Evolutionary conservation across 257 asterid genomes (phyloP), one percentile per base, ranked within the genome.

Genomic region (Cruciata laevipes): DNA sequence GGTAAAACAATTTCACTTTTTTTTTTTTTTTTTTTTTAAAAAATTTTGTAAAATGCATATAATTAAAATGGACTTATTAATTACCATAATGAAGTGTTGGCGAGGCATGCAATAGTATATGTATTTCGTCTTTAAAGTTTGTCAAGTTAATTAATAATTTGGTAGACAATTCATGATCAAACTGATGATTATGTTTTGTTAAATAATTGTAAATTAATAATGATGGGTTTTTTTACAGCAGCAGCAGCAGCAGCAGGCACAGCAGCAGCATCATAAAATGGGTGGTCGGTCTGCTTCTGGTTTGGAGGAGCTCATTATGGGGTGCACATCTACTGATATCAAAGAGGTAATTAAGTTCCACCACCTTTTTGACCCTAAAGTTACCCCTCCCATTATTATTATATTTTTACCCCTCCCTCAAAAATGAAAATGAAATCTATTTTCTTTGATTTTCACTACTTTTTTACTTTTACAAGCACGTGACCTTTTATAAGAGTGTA

Each of bases 231-330:
- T 47, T 66, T 11, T 31, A 33, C 71, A 66, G 66, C 66, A 57
- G 31, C 69, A 59, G n/a, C 56, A 80, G 31, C 91, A 78, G n/a
- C 84, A 80, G 5, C 84, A 78, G 25, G 86, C 78, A 33, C 79
- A 53, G 3, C 83, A 84, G n/a, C 90, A 89, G 0, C 95, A 87
- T 83, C 82, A 87, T 82, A 85, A 89, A 75, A 59, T 83, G 0
- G 86, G 85, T 68, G 95, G 95, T 60, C 82, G 96, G 89, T 84
- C 96, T 76, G 89, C 96, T 31, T 83, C 99, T 74, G 98, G 95
- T 77, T 87, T 91, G 84, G 98, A 89, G 82, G 96, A 91, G 83
- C 80, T 91, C 83, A 87, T 91, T 30, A 91, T 91, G 98, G 98
- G 95, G 21, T 91, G 98, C 90, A 87, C 95, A n/a, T 85, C 96